phyloP scores from a whole-genome alignment of 495 filamentous ascomycete species.

The Penicillium pulvis region DNA sequence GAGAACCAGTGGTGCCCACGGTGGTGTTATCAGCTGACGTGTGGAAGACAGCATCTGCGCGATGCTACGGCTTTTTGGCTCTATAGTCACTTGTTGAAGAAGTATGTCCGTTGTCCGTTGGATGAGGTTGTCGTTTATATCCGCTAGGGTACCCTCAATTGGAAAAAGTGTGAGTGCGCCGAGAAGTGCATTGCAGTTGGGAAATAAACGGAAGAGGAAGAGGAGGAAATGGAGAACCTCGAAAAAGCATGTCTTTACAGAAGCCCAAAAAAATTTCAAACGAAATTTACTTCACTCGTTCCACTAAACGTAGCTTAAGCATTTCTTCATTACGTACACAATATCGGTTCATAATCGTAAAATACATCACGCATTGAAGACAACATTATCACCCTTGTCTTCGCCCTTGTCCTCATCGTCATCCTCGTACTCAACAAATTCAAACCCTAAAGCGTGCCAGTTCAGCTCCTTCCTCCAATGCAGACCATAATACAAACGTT shows the following conservation, averaged over 20 bases:
- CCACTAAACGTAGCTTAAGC: neutral
- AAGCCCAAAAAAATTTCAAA: slow-evolving; percentile 33
- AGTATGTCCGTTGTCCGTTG: neutral
- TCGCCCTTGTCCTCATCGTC: neutral
- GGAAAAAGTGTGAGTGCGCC: neutral
- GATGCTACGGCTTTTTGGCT: slow-evolving; percentile 1
- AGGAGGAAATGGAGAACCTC: slow-evolving; percentile 13
- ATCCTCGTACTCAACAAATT: slow-evolving; percentile 57
- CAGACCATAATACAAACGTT: slow-evolving; percentile 64
- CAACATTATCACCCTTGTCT: neutral
- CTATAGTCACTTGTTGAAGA: slow-evolving; percentile 4
- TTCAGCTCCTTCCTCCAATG: slow-evolving; percentile 94
- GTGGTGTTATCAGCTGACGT: neutral
- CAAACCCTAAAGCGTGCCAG: slow-evolving; percentile 87
- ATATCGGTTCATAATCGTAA: neutral
- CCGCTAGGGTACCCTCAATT: neutral
- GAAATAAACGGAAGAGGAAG: neutral
- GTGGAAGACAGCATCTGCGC: neutral
- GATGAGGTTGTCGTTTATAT: neutral
- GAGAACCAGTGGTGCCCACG: neutral
- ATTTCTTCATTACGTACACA: neutral
- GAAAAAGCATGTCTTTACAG: slow-evolving; percentile 35
- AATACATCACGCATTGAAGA: slow-evolving; percentile 22
- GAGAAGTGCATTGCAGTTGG: neutral
- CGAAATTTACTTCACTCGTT: slow-evolving; percentile 17